These are phyloP conservation scores for Trichoderma aggressivum DNA, from an alignment of 2,329 filamentous ascomycete genomes.

Conservation along the genomic window DNA sequence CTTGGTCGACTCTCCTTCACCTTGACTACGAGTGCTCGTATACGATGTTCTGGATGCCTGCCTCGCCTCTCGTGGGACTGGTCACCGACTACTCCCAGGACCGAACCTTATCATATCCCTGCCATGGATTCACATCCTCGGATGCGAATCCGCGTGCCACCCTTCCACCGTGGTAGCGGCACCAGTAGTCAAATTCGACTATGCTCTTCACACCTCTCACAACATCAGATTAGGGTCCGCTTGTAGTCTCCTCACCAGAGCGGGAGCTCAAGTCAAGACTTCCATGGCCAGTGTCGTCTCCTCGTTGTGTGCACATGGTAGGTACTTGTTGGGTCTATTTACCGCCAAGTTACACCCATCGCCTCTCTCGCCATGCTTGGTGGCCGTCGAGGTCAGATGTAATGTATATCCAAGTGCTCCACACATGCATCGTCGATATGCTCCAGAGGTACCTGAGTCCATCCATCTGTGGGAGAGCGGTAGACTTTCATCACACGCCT, in stretches of 20 bases:
- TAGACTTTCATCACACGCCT: neutral
- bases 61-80: neutral
- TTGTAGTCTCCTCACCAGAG: neutral
- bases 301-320: neutral
- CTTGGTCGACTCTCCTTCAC: neutral
- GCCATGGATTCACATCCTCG: neutral
- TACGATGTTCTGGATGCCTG: neutral
- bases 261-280: neutral
- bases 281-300: neutral
- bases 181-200: constrained; percentile 12
- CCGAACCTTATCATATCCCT: constrained; percentile 12
- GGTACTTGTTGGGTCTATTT: neutral
- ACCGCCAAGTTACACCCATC: neutral
- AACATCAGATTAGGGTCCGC: constrained; percentile 12
- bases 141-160: constrained; percentile 8
- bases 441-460: neutral
- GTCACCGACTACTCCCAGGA: constrained; percentile 9
- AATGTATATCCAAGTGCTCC: neutral
- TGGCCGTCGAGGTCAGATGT: neutral
- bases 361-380: neutral
- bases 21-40: neutral
- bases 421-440: neutral
- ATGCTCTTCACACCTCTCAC: constrained; percentile 15
- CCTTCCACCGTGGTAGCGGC: neutral
- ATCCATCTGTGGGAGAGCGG: neutral